These are phyloP conservation scores for Lindgomyces ingoldianus DNA, from an alignment of 495 filamentous ascomycete species.

Conservation along the genomic window DNA sequence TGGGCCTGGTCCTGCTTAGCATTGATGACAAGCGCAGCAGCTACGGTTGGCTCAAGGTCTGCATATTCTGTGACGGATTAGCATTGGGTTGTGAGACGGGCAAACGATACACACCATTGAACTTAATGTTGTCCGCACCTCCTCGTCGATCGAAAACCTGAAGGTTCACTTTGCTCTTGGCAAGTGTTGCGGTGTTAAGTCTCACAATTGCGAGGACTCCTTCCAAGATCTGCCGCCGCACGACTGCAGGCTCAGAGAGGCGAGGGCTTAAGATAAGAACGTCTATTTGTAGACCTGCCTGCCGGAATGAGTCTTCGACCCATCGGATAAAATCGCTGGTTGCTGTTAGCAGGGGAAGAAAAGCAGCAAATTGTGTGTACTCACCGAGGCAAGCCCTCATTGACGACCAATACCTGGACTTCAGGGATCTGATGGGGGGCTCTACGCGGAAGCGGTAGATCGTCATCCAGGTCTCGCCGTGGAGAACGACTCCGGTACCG, in stretches of 20 bases:
- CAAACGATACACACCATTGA: slow-evolving; percentile 59
- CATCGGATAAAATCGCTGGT: slow-evolving; percentile 74
- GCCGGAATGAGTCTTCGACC: slow-evolving; percentile 73
- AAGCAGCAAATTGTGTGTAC: slow-evolving; percentile 23
- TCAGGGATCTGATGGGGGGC: slow-evolving; percentile 80
- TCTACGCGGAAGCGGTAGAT: slow-evolving; percentile 71
- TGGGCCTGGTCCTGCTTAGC: slow-evolving; percentile 60
- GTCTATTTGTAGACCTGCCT: slow-evolving; percentile 69
- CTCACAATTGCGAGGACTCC: slow-evolving; percentile 84
- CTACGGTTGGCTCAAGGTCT: slow-evolving; percentile 72
- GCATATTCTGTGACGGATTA: slow-evolving; percentile 64
- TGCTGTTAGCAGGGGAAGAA: slow-evolving; percentile 3
- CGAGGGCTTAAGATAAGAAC: slow-evolving; percentile 76
- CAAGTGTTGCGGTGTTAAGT: slow-evolving; percentile 67
- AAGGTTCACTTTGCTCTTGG: slow-evolving; percentile 68
- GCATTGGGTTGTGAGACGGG: background rate
- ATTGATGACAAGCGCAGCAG: slow-evolving; percentile 75
- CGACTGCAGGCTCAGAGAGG: slow-evolving; percentile 70
- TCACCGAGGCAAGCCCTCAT: slow-evolving; percentile 69
- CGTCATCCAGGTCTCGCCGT: slow-evolving; percentile 59
- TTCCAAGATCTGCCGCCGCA: slow-evolving; percentile 83
- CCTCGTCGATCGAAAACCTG: slow-evolving; percentile 81
- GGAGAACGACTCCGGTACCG: slow-evolving; percentile 72
- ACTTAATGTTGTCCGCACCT: slow-evolving; percentile 69
- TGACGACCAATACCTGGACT: slow-evolving; percentile 80